Evolutionary conservation across 208 protist species (phyloP), one percentile per base, ranked within the genome.

Genomic region (Leishmania tropica): DNA sequence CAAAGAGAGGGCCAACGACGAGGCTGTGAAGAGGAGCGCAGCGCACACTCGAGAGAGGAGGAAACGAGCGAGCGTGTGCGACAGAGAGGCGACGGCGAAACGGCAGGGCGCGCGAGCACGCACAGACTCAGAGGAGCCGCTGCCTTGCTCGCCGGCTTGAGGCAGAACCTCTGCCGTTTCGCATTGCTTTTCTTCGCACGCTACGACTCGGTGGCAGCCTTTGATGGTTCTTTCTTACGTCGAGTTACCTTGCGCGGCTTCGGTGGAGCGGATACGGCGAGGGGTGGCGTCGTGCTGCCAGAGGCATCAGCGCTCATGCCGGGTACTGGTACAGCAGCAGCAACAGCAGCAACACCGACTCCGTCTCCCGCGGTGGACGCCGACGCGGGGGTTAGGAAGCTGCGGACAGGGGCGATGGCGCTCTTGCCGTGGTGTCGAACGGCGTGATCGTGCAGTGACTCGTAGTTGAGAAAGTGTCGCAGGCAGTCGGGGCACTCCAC

Each of bases 381-480:
- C 68, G 70, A 35, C 5, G 53, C 35, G 19, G 48, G 47, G n/a
- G 82, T 67, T 68, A 88, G 84, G 71, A 96, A 88, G 31, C 83
- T 53, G 11, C 83, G 89, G 35, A 87, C 75, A 17, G 89, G 88
- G 24, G 79, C 88, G 6, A 83, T 81, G 2, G 90, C 86, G 74
- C 92, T 85, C 67, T 92, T 93, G 53, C 89, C 35, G 87, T 97
- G 94, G 70, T 97, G 94, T 54, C 87, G 87, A 31, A 94, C 89
- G 21, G 81, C 84, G 80, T 97, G 94, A 4, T 73, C 51, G 60
- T 93, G 90, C 48, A 96, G 80, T 2, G 90, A 89, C 60, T 94
- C 87, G 60, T 87, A 42, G 76, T 62, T 84, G 7, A 97, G 81
- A 71, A 97, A 96, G 54, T 76, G 81, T 1, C 93, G 92, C 21